A percentile compares a stretch with the other conserved stretches of the same genome.
phyloP scores from a whole-genome alignment of 1,139 yeast species.

The Schwanniomyces etchellsii region DNA sequence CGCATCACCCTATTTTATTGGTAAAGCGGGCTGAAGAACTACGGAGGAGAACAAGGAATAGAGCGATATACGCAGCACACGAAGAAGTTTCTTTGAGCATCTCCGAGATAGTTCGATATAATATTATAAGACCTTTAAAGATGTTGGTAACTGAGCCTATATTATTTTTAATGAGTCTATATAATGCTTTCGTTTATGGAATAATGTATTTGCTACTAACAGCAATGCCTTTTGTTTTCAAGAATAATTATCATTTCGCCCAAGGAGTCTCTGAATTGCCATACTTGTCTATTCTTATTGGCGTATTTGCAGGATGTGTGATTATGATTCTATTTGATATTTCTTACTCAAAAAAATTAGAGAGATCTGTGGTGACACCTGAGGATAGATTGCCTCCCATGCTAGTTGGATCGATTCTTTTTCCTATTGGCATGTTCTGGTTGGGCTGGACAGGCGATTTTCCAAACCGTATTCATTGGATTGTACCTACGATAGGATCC shows the following conservation, averaged over 20 bases:
- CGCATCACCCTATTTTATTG: constrained; percentile 47
- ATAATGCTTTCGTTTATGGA: constrained; percentile 76
- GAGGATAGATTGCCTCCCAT: constrained; percentile 76
- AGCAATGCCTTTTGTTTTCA: constrained; percentile 68
- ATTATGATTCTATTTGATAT: constrained; percentile 16
- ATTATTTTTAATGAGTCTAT: constrained; percentile 54
- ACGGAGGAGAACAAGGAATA: constrained; percentile 52
- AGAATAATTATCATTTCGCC: constrained; percentile 48
- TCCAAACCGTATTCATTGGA: constrained; percentile 67
- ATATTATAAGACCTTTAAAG: constrained; percentile 56
- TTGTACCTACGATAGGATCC: constrained; percentile 77
- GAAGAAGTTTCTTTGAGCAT: constrained; percentile 50
- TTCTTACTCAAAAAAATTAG: constrained; percentile 22
- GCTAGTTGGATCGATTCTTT: constrained; percentile 62
- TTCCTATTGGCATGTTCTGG: constrained; percentile 80
- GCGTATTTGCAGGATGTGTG: constrained; percentile 52
- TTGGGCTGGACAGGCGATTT: constrained; percentile 81
- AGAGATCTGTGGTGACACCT: constrained; percentile 55
- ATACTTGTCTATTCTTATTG: constrained; percentile 51
- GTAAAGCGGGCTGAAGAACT: constrained; percentile 57
- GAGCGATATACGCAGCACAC: constrained; percentile 78
- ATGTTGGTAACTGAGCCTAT: constrained; percentile 69
- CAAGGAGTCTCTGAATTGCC: constrained; percentile 52
- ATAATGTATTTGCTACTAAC: constrained; percentile 65
- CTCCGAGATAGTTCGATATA: constrained; percentile 58